These are phyloP conservation scores for Raffaelea ambrosiae DNA, from an alignment of 2,329 filamentous ascomycete species.

Conservation along the genomic window DNA sequence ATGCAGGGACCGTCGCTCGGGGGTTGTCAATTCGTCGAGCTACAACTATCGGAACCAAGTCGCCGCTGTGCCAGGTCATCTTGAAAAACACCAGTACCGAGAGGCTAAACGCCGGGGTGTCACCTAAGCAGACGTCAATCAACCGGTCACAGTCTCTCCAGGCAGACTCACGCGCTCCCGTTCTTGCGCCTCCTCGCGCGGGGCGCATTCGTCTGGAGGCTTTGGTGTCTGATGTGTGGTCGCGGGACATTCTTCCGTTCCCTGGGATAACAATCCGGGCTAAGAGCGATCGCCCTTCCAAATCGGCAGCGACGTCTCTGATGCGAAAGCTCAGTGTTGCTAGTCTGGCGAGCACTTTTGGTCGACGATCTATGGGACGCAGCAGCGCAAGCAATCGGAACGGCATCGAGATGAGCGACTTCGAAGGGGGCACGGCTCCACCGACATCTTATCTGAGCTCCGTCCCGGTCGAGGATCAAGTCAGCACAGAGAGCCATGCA, in stretches of 20 bases:
- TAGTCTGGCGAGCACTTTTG: conserved; percentile 69
- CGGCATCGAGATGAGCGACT: too few relatives aligned
- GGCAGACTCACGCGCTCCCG: conserved; percentile 55
- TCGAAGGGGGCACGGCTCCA: too few relatives aligned
- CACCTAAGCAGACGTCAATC: conserved; percentile 43
- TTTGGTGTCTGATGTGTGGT: conserved; percentile 73
- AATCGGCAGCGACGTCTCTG: conserved; percentile 73
- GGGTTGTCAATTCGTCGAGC: conserved; percentile 72
- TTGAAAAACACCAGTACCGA: conserved; percentile 74
- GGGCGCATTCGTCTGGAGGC: conserved; percentile 73
- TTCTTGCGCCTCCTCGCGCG: conserved; percentile 63
- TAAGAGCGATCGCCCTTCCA: conserved; percentile 62
- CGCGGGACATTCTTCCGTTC: conserved; percentile 68
- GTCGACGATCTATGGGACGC: conserved; percentile 57
- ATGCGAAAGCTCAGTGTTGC: conserved; percentile 83
- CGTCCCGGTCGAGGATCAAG: too few relatives aligned
- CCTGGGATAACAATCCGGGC: conserved; percentile 66
- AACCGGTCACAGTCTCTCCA: conserved; percentile 73
- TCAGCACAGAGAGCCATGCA: too few relatives aligned
- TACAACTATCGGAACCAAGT: conserved; percentile 62
- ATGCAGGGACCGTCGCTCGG: conserved; percentile 50
- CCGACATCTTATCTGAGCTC: too few relatives aligned
- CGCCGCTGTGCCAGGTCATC: conserved; percentile 65
- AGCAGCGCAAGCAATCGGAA: conserved; percentile 20
- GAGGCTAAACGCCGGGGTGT: conserved; percentile 39